Evolutionary conservation across 164 flowering plant species (phyloP).

Genomic region (Houttuynia cordata): DNA sequence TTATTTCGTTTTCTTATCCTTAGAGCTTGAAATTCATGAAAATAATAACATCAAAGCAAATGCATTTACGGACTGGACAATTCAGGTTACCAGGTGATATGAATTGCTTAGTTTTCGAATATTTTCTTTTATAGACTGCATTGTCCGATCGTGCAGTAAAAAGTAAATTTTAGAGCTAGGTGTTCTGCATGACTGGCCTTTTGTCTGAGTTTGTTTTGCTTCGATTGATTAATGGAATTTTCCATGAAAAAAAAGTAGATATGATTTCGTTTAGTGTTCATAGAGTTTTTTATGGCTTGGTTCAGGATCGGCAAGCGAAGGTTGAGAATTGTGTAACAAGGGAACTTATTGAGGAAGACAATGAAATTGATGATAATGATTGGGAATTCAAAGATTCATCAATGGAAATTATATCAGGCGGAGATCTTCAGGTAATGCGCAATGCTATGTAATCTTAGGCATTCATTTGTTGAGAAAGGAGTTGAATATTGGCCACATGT

Average conservation of each 20-base stretch:
- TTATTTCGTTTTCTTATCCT: too few relatives aligned
- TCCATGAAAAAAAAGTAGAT: too few relatives aligned
- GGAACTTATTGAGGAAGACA: slow-evolving; percentile 4
- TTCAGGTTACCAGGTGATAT: background rate
- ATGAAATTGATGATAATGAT: slow-evolving; percentile 21
- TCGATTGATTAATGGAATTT: too few relatives aligned
- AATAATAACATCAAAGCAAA: background rate
- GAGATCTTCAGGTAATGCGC: background rate
- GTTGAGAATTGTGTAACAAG: background rate
- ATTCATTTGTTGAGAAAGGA: background rate
- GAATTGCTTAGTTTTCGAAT: background rate
- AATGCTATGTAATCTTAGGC: too few relatives aligned
- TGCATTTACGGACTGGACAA: background rate
- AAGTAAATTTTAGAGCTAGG: too few relatives aligned
- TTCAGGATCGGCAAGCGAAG: background rate
- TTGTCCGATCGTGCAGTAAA: background rate
- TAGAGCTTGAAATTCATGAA: background rate
- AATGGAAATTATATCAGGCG: slow-evolving; percentile 4
- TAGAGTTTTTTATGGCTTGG: background rate
- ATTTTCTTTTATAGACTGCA: background rate
- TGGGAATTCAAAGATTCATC: slow-evolving; percentile 36
- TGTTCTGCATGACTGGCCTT: too few relatives aligned
- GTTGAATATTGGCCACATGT: background rate
- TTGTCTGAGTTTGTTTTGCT: too few relatives aligned
- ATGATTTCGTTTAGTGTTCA: background rate